A percentile compares a stretch with the other conserved stretches of the same genome.
These are phyloP conservation scores for Diplodia intermedia DNA, from an alignment of 2,329 filamentous ascomycete species.

Conservation along the genomic window DNA sequence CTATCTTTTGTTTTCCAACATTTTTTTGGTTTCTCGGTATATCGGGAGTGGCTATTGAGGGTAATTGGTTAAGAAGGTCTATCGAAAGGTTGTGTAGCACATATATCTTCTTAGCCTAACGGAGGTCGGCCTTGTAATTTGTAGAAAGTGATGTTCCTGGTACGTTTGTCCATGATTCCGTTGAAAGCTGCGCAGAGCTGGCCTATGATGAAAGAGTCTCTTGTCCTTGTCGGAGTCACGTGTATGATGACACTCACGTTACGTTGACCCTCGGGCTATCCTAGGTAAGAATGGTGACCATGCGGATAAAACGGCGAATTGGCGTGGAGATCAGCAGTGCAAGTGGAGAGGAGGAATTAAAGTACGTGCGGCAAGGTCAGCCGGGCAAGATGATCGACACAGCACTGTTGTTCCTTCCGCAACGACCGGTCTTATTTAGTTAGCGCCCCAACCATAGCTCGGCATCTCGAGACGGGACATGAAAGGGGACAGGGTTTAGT, in stretches of 20 bases:
- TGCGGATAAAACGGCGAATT: neutral
- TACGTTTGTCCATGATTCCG: neutral
- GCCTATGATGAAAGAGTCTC: neutral
- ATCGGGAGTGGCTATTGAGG: neutral
- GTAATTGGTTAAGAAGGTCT: too few relatives aligned
- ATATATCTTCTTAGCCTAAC: neutral
- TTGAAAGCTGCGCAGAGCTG: neutral
- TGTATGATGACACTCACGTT: neutral
- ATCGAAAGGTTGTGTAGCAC: neutral
- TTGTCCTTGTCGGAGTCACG: neutral
- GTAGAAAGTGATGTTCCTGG: neutral
- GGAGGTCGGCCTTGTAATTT: neutral
- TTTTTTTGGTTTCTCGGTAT: neutral
- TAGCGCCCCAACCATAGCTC: neutral
- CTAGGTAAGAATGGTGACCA: neutral
- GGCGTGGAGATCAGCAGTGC: neutral
- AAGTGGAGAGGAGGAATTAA: neutral
- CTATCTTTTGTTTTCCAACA: neutral
- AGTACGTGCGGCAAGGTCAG: slow-evolving; percentile 2
- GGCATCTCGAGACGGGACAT: neutral
- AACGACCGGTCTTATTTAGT: neutral
- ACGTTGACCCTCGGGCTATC: neutral
- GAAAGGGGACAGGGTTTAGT: neutral
- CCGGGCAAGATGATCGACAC: neutral
- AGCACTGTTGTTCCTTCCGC: neutral